These are phyloP conservation scores for Lactarius vividus DNA, from an alignment of 768 basidiomycete species.

Conservation along the genomic window DNA sequence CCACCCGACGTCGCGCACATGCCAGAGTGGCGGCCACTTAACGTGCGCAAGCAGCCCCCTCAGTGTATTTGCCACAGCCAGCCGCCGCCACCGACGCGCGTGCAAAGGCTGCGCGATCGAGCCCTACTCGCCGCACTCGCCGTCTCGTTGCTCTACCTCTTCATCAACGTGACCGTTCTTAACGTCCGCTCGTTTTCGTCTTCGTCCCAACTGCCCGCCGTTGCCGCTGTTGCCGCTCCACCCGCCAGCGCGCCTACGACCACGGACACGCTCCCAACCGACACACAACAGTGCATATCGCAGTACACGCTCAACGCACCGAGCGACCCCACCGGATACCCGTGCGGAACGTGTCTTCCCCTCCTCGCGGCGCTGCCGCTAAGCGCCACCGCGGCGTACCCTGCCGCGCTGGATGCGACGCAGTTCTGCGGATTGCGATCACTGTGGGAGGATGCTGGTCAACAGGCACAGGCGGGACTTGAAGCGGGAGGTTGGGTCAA, in stretches of 20 bases:
- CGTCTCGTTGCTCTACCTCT: slow-evolving; percentile 42
- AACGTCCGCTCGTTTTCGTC: slow-evolving; percentile 37
- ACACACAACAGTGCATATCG: slow-evolving; percentile 45
- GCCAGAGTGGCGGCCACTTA: slow-evolving; percentile 40
- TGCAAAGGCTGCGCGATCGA: slow-evolving; percentile 33
- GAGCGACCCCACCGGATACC: slow-evolving; percentile 42
- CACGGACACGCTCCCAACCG: slow-evolving; percentile 36
- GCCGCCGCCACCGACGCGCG: slow-evolving; percentile 30
- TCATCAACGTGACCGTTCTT: slow-evolving; percentile 42
- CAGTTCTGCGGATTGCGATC: slow-evolving; percentile 50
- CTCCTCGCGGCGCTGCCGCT: slow-evolving; percentile 39
- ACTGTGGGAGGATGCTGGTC: slow-evolving; percentile 41
- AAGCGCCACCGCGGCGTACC: slow-evolving; percentile 31
- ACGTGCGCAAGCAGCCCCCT: slow-evolving; percentile 37
- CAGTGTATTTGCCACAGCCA: slow-evolving; percentile 30
- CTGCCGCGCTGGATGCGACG: slow-evolving; percentile 38
- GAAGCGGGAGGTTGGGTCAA: slow-evolving; percentile 45
- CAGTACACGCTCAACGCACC: slow-evolving; percentile 48
- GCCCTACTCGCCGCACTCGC: slow-evolving; percentile 37
- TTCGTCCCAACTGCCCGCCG: slow-evolving; percentile 2
- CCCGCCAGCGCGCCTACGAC: slow-evolving; percentile 29
- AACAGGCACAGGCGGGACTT: slow-evolving; percentile 40
- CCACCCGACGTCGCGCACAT: slow-evolving; percentile 22
- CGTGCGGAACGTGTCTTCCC: slow-evolving; percentile 46
- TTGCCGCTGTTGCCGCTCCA: slow-evolving; percentile 25